Base-by-base conservation (phyloP, 192 early-diverging fungal genomes). In the Irineochytrium annulatum region DNA sequence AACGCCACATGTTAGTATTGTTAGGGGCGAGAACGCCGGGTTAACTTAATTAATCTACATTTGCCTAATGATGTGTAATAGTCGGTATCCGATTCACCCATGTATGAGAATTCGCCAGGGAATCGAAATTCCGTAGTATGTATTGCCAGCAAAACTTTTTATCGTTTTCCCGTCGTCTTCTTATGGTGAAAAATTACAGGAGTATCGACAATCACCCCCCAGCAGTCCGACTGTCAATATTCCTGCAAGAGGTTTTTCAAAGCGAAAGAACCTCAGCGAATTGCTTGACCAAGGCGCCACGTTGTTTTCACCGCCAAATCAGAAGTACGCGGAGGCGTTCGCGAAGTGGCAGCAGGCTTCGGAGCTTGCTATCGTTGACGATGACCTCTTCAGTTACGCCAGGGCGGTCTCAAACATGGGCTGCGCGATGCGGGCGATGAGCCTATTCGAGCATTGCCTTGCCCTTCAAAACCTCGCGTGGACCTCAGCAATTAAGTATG, bases 151-250 rank as follows among this genome's bases (percentile, higher is more conserved):
- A n/a, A n/a, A n/a, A n/a, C n/a, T n/a, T n/a, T n/a, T n/a, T n/a
- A n/a, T n/a, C n/a, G n/a, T n/a, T n/a, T n/a, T n/a, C n/a, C n/a
- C n/a, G n/a, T n/a, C n/a, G n/a, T n/a, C n/a, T n/a, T n/a, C n/a
- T n/a, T n/a, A n/a, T n/a, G n/a, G n/a, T n/a, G n/a, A n/a, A n/a
- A n/a, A n/a, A n/a, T n/a, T n/a, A n/a, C n/a, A n/a, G n/a, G n/a
- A n/a, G n/a, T n/a, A n/a, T n/a, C 46, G 26, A 8, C 46, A 49
- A 49, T 49, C 46, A 6, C 46, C 46, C 24, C 46, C 46, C 22
- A 49, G 13, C 6, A 49, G 46, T 24, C 46, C 46, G 26, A 24
- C 26, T 17, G 13, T 49, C 26, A 14, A 14, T 20, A 5, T 24
- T 8, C 46, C 46, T 17, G 13, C 46, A 20, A 14, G 46, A 49